Evolutionary conservation across 352 stramenopile species (phyloP), one percentile per base, ranked within the genome.

Genomic region (Globisporangium camurandrum): DNA sequence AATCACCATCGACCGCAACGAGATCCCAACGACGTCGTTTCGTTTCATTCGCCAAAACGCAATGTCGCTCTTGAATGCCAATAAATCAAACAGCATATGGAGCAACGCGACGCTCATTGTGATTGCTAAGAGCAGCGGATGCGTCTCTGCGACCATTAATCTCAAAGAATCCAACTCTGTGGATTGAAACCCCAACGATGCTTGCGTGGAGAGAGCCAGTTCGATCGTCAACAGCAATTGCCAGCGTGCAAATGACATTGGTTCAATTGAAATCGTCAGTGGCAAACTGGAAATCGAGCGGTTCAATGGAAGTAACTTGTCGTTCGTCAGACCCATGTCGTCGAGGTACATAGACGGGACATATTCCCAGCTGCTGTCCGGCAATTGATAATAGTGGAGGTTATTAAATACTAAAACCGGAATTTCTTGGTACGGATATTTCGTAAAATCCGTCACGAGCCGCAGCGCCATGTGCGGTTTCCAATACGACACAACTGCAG

Each of bases 41-140:
- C 98, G 97, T 51, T 97, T 96, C n/a, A n/a, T n/a, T 41, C 85
- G 75, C 97, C 97, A 99, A 69, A 99, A 99, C 41, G 85, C 90
- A 54, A 99, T 94, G 68, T 99, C 97, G 61, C 96, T 98, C 66
- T 98, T 98, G 67, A 99, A 99, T 10, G 97, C 97, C 45, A 99
- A 57, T 55, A 99, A 98, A 63, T 99, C 96, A 68, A 99, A 99
- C 8, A 99, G 68, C 36, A 97, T 95, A 75, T 99, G 97, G 37
- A 99, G 63, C 24, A 97, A 68, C 45, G 93, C 98, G 38, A 98
- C 96, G 31, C 96, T 49, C n/a, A 98, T 78, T 1, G 96, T 99
- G 22, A 99, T 67, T 4, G 57, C 88, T n/a, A 99, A 78, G 44
- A 99, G 62, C 41, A 96, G 97, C 33, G 97, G 86, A 66, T 99